These are phyloP conservation scores for Chalciporus piperatus DNA, from an alignment of 768 basidiomycete genomes.

Conservation along the genomic window DNA sequence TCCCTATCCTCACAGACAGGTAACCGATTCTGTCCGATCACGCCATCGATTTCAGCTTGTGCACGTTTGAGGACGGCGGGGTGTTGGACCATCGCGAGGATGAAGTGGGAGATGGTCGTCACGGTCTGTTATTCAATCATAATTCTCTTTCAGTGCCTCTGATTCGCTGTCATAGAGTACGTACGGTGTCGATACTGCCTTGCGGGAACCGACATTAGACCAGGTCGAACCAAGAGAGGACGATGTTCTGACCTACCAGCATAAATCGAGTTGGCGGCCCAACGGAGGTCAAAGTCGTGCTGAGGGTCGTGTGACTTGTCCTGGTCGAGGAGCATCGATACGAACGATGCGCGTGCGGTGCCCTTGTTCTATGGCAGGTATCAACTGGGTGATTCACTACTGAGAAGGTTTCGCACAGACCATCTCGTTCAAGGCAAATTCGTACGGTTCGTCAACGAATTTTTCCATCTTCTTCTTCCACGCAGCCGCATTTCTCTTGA, in stretches of 20 bases:
- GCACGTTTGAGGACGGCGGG: slow-evolving; percentile 57
- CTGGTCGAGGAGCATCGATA: slow-evolving; percentile 45
- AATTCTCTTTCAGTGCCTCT: slow-evolving; percentile 16
- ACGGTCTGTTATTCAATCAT: slow-evolving; percentile 38
- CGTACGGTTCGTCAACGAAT: slow-evolving; percentile 62
- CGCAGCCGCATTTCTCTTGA: slow-evolving; percentile 53
- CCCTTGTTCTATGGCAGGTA: slow-evolving; percentile 32
- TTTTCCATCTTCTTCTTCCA: slow-evolving; percentile 68
- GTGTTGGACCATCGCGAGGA: slow-evolving; percentile 64
- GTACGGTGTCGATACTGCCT: slow-evolving; percentile 63
- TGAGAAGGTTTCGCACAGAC: slow-evolving; percentile 42
- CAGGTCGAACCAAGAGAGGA: neutral
- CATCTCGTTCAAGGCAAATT: slow-evolving; percentile 54
- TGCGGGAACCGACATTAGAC: neutral
- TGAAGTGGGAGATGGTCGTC: slow-evolving; percentile 50
- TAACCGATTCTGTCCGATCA: slow-evolving; percentile 43
- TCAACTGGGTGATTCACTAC: slow-evolving; percentile 23
- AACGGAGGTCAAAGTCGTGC: slow-evolving; percentile 68
- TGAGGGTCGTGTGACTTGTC: slow-evolving; percentile 15
- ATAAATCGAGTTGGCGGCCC: slow-evolving; percentile 86
- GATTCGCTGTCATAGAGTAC: slow-evolving; percentile 3
- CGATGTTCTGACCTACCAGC: slow-evolving; percentile 31
- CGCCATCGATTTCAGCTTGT: slow-evolving; percentile 62
- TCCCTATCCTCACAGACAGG: slow-evolving; percentile 58
- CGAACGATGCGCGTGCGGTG: slow-evolving; percentile 39